phyloP scores from a whole-genome alignment of 2,329 filamentous ascomycete species.

The Ploettnerulaceae sp. region DNA sequence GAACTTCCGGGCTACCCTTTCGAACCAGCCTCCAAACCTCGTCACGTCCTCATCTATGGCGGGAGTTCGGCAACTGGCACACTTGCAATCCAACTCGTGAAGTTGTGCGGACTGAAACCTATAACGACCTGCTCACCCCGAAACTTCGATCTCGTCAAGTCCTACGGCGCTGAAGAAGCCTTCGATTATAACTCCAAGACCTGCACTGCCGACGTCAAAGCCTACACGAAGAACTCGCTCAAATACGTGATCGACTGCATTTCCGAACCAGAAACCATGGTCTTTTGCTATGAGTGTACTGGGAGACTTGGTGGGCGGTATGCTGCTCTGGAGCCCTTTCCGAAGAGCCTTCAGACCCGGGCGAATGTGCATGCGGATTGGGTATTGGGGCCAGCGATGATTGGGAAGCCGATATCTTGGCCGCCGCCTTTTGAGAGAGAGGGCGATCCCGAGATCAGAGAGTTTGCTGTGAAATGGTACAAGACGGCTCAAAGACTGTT shows the following conservation, averaged over 20 bases:
- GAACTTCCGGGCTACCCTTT: not conserved
- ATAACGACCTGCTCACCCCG: constrained; percentile 35
- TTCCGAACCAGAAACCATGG: not conserved
- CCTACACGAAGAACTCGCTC: constrained; percentile 18
- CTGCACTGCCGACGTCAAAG: constrained; percentile 33
- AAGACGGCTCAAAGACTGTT: no score
- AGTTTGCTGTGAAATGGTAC: no score
- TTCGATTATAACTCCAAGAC: constrained; percentile 37
- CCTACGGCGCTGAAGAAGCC: constrained; percentile 36
- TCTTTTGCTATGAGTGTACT: not conserved
- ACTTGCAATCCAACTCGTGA: constrained; percentile 22
- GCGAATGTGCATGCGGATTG: no score
- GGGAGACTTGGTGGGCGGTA: not conserved
- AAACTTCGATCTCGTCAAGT: constrained; percentile 35
- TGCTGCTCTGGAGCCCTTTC: not conserved
- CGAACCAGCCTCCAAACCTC: not conserved
- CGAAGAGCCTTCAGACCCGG: no score
- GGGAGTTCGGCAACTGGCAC: not conserved
- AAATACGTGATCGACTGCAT: not conserved
- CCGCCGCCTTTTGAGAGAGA: no score
- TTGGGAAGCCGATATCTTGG: no score
- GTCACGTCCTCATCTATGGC: not conserved
- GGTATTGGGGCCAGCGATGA: no score
- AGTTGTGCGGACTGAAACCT: constrained; percentile 2
- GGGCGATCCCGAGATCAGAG: no score